Evolutionary conservation across 106 monocot genomes (phyloP).

Genomic region (Dioscorea zingiberensis): DNA sequence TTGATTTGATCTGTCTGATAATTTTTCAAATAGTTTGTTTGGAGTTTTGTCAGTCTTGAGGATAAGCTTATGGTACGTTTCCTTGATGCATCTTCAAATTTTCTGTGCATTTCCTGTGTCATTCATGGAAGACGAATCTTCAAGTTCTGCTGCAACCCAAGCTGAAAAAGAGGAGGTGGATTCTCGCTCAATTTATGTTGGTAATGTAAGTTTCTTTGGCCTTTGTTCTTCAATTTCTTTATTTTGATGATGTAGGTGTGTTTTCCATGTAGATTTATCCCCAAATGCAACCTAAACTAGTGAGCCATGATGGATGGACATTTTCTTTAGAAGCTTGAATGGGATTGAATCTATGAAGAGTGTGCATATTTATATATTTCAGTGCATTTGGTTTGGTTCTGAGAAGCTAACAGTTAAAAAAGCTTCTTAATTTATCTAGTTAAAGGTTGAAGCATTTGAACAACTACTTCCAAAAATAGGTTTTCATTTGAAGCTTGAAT

Average conservation of each 20-base stretch:
- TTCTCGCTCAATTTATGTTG: slow-evolving; percentile 91
- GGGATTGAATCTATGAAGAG: too few relatives aligned
- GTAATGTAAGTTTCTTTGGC: slow-evolving; percentile 70
- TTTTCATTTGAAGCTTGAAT: too few relatives aligned
- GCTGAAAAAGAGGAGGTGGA: slow-evolving; percentile 92
- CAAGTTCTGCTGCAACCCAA: slow-evolving; percentile 50
- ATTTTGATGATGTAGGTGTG: neutral
- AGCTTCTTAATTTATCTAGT: too few relatives aligned
- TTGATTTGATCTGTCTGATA: neutral
- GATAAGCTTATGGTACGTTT: neutral
- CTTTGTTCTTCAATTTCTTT: neutral
- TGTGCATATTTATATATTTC: too few relatives aligned
- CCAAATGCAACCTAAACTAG: too few relatives aligned
- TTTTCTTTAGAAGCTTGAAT: too few relatives aligned
- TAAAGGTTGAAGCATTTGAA: too few relatives aligned
- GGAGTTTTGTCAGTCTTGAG: neutral
- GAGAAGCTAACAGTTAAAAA: too few relatives aligned
- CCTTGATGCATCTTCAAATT: neutral
- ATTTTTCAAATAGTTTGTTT: neutral
- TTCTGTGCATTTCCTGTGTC: neutral
- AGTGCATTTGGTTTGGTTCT: too few relatives aligned
- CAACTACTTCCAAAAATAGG: too few relatives aligned
- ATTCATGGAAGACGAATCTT: slow-evolving; percentile 40
- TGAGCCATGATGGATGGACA: too few relatives aligned
- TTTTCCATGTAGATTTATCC: too few relatives aligned